Evolutionary conservation across 2,329 filamentous ascomycete species (phyloP).

Genomic region (Pseudogymnoascus sp.): DNA sequence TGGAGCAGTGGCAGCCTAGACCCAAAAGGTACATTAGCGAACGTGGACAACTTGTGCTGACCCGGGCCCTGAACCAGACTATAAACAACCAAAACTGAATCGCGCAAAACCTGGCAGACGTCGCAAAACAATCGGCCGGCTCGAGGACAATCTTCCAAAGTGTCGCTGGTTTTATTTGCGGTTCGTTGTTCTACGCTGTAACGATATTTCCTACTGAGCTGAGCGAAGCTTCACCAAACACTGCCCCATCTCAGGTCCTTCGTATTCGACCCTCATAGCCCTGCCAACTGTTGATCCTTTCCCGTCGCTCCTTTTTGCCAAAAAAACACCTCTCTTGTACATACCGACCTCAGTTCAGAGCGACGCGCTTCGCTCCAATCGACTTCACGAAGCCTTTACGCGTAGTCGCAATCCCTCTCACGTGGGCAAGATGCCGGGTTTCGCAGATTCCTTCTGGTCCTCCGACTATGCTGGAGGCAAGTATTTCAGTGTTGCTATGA

Average conservation of each 20-base stretch:
- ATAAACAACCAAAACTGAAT: constrained; percentile 9
- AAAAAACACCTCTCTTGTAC: neutral
- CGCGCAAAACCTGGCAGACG: neutral
- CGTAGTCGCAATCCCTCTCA: neutral
- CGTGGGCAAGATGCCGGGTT: constrained; percentile 63
- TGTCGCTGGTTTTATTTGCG: neutral
- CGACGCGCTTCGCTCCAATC: constrained; percentile 8
- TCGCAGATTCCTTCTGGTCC: constrained; percentile 97
- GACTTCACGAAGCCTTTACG: neutral
- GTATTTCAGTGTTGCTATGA: constrained; percentile 23
- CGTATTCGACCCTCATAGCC: neutral
- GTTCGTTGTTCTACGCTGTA: neutral
- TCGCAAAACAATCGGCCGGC: constrained; percentile 5
- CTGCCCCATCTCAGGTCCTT: neutral
- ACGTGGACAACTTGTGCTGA: constrained; percentile 8
- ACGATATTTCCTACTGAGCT: neutral
- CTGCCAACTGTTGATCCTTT: neutral
- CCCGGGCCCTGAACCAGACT: constrained; percentile 3
- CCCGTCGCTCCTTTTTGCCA: neutral
- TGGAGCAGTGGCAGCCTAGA: constrained; percentile 6
- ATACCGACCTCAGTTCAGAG: neutral
- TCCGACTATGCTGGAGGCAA: constrained; percentile 89
- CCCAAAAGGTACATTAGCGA: neutral
- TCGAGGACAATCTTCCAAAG: neutral
- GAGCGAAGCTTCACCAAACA: constrained; percentile 1